These are phyloP conservation scores for Mollisiaceae sp. DNA, from an alignment of 2,329 filamentous ascomycete genomes.

Conservation along the genomic window DNA sequence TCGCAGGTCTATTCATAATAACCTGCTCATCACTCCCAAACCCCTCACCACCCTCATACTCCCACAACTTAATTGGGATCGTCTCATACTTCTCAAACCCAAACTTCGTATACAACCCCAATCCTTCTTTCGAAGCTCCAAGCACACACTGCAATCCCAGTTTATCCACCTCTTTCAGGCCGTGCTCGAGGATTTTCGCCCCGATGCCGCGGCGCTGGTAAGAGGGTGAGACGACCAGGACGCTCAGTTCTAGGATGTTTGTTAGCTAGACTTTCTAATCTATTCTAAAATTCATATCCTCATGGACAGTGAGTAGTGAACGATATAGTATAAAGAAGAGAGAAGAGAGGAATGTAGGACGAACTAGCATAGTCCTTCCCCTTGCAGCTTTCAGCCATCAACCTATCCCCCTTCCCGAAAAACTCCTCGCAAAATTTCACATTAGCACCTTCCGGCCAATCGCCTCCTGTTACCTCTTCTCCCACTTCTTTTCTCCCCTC, in stretches of 20 bases:
- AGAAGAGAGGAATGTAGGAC: conserved; percentile 17
- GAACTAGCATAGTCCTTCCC: conserved; percentile 35
- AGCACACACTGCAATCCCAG: conserved; percentile 35
- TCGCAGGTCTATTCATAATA: conserved; percentile 33
- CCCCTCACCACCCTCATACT: conserved; percentile 38
- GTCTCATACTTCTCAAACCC: conserved; percentile 33
- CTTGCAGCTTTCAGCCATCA: conserved; percentile 29
- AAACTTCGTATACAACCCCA: conserved; percentile 35
- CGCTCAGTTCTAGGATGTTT: conserved; percentile 28
- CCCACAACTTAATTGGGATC: conserved; percentile 34
- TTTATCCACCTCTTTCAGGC: conserved; percentile 30
- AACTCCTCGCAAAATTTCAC: conserved; percentile 36
- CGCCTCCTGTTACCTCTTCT: conserved; percentile 6
- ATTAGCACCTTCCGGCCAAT: conserved; percentile 31
- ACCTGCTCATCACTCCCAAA: conserved; percentile 28
- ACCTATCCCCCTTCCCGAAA: conserved; percentile 33
- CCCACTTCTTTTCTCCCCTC: conserved; percentile 7
- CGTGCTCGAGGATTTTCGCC: conserved; percentile 30
- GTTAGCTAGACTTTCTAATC: too few species aligned
- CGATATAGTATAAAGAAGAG: too few species aligned
- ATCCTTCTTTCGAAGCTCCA: conserved; percentile 35
- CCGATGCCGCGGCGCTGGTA: conserved; percentile 38
- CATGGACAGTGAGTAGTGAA: too few species aligned
- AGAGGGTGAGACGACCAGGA: conserved; percentile 30
- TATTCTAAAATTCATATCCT: too few species aligned